These are phyloP conservation scores for Paecilomyces sp. DNA, from an alignment of 2,329 filamentous ascomycete genomes.

Conservation along the genomic window DNA sequence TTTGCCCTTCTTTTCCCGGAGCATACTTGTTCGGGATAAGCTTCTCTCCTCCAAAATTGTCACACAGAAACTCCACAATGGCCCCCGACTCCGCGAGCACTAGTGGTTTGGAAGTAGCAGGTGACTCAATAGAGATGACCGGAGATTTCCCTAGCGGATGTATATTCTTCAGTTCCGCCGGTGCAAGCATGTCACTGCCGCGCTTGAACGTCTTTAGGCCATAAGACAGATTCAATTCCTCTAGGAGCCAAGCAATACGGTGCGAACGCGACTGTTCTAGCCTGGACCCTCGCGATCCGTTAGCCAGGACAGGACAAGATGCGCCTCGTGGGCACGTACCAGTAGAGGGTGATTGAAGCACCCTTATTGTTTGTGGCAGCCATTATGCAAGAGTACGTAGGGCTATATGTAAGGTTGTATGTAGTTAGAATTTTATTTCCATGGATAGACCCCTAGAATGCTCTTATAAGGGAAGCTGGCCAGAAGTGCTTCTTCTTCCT, in stretches of 20 bases:
- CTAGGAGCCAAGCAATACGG: slow-evolving; percentile 76
- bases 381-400: slow-evolving; percentile 7
- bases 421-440: neutral
- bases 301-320: neutral
- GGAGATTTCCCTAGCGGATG: slow-evolving; percentile 87
- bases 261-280: slow-evolving; percentile 76
- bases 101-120: slow-evolving; percentile 40
- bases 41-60: slow-evolving; percentile 51
- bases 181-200: slow-evolving; percentile 57
- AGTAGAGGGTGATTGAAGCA: slow-evolving; percentile 57
- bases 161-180: slow-evolving; percentile 65
- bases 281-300: slow-evolving; percentile 44
- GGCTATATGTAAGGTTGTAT: neutral
- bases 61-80: slow-evolving; percentile 75
- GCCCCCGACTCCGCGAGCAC: slow-evolving; percentile 75
- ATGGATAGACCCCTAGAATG: neutral
- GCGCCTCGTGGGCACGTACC: slow-evolving; percentile 33
- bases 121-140: slow-evolving; percentile 57
- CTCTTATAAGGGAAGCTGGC: neutral
- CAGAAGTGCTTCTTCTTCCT: neutral
- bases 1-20: slow-evolving; percentile 46
- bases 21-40: slow-evolving; percentile 48
- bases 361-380: slow-evolving; percentile 14
- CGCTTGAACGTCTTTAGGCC: slow-evolving; percentile 75
- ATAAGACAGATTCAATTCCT: slow-evolving; percentile 73